These are phyloP conservation scores for Phytomonas serpens DNA, from an alignment of 208 protist species.

Conservation along the genomic window DNA sequence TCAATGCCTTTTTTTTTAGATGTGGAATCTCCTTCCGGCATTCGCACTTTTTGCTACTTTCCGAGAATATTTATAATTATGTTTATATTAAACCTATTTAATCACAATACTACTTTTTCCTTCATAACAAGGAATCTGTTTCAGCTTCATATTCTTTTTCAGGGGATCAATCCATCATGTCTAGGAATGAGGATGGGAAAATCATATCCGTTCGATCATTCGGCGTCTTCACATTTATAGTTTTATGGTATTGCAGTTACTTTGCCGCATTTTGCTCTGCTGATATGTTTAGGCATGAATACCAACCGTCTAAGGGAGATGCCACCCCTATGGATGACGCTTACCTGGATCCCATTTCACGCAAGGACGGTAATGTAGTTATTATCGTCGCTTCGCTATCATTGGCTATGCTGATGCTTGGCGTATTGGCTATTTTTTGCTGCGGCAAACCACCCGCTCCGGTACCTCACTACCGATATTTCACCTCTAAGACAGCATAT, in stretches of 20 bases:
- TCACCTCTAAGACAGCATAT: background rate
- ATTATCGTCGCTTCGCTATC: slow-evolving; percentile 30
- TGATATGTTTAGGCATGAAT: background rate
- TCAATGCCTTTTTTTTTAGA: too few relatives aligned
- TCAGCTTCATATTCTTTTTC: background rate
- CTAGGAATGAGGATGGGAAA: background rate
- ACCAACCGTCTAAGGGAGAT: background rate
- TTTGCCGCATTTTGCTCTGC: background rate
- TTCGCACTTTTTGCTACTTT: too few relatives aligned
- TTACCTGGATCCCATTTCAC: slow-evolving; percentile 8
- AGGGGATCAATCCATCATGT: background rate
- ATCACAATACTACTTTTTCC: background rate
- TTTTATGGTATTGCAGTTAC: background rate
- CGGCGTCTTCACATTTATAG: background rate
- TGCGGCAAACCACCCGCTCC: background rate
- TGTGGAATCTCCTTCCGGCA: too few relatives aligned
- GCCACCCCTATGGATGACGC: background rate
- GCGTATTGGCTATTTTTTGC: slow-evolving; percentile 17
- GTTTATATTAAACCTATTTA: too few relatives aligned
- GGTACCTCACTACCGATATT: background rate
- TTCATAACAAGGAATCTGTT: background rate
- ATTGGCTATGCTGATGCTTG: slow-evolving; percentile 23
- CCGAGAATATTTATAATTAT: too few relatives aligned
- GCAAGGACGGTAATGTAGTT: slow-evolving; percentile 22
- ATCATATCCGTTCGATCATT: background rate